Conservation (phyloP, 2,329 filamentous ascomycete species). For the Monosporascus sp. region DNA sequence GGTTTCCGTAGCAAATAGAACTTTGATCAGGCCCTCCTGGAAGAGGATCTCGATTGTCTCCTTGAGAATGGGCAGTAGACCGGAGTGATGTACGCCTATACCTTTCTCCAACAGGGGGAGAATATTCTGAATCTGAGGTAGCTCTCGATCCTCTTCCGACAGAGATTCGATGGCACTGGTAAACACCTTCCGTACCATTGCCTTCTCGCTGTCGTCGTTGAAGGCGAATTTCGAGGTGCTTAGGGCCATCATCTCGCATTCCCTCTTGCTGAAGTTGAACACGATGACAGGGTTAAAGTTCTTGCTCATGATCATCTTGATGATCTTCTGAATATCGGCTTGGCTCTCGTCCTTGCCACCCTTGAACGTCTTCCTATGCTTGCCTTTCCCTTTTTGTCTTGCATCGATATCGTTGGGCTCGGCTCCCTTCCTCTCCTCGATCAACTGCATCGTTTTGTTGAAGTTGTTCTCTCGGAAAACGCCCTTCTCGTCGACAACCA, state of each 20-base stretch:
- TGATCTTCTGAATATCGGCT: slow-evolving; percentile 92
- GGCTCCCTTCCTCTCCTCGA: slow-evolving; percentile 81
- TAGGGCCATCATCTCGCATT: slow-evolving; percentile 86
- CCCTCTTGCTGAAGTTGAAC: slow-evolving; percentile 98
- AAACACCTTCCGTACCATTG: slow-evolving; percentile 92
- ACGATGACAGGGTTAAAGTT: slow-evolving; percentile 98
- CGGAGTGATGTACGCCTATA: slow-evolving; percentile 96
- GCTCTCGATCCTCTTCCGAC: slow-evolving; percentile 80
- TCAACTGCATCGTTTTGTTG: slow-evolving; percentile 87
- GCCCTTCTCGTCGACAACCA: slow-evolving; percentile 95
- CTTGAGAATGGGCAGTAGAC: slow-evolving; percentile 89
- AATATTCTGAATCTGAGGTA: slow-evolving; percentile 88
- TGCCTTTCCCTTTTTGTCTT: slow-evolving; percentile 79
- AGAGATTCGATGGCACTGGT: slow-evolving; percentile 87
- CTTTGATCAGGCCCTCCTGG: slow-evolving; percentile 96
- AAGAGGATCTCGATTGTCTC: slow-evolving; percentile 99
- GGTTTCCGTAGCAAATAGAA: slow-evolving; percentile 94
- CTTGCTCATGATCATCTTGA: slow-evolving; percentile 98
- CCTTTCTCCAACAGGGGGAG: slow-evolving; percentile 83
- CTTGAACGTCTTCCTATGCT: slow-evolving; percentile 84
- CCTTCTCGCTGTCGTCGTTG: slow-evolving; percentile 94
- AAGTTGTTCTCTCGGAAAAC: slow-evolving; percentile 97
- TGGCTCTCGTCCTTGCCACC: slow-evolving; percentile 67
- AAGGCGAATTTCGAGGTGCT: slow-evolving; percentile 83
- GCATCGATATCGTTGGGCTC: slow-evolving; percentile 75